Base-by-base conservation (phyloP, 768 basidiomycete species). In the Rubroboletus pulcherrimus region DNA sequence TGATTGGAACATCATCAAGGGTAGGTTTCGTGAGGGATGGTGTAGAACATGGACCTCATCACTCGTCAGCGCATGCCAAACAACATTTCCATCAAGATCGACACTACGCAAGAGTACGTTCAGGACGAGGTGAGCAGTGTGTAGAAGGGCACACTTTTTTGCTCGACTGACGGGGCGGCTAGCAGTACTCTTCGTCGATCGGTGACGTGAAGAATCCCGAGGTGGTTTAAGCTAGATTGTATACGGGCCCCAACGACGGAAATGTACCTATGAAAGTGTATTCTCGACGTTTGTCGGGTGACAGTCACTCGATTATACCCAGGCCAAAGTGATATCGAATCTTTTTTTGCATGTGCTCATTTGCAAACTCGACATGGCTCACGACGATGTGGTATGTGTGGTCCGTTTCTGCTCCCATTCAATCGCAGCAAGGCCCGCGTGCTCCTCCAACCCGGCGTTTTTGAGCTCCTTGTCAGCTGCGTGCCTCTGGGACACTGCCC, bases 71-170 rank as follows among this genome's bases (percentile, higher is more conserved):
- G 41, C 4, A 1, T 53, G 59, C 75, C 76, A 39, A 74, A 76
- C 43, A 80, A 26, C 26, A 26, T 85, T 58, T 81, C 82, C 34
- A 84, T 86, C 71, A 82, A 83, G 69, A 82, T 85, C 54, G 81
- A 85, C 63, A 84, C 83, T 7, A 81, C 77, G 45, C 78, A 81
- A 37, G 83, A 84, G 54, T 75, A 74, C 47, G 64, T 73, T 50
- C 74, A 71, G 39, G 81, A 82, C 57, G 66, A 57, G 58, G 66
- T 67, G 4, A 53, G 66, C 41, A 12, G 17, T 30, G 15, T 15
- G 2, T 21, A n/a, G 11, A 15, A 24, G 2, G 41, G 3, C 7
- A 12, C 11, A 3, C 10, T 17, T 15, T 34, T 11, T 33, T 26
- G 21, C 10, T 12, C 34, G 8, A 31, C 31, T 49, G 29, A 38